A percentile compares a stretch with the other conserved stretches of the same genome.
Conservation (phyloP, 2,329 filamentous ascomycete species). For the Neocatenulostroma microsporum region DNA sequence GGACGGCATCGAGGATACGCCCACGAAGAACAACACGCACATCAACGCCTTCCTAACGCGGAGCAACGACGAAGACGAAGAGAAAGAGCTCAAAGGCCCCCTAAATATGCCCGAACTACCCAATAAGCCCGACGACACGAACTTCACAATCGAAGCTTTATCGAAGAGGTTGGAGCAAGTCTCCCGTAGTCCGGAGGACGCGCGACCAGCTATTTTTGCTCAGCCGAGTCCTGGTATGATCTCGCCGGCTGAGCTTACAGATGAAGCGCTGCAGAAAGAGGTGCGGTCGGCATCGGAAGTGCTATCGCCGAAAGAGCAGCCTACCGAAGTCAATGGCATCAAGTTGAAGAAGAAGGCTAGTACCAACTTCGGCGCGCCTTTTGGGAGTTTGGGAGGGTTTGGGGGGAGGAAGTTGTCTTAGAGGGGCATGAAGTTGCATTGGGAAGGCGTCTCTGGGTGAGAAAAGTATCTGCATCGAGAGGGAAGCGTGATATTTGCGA, state of each 20-base stretch:
- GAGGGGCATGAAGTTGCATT: too few species aligned
- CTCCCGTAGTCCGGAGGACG: conserved; percentile 25
- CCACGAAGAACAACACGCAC: conserved; percentile 29
- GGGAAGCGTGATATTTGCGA: too few species aligned
- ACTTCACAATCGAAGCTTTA: conserved; percentile 30
- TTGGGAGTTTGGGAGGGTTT: conserved; percentile 28
- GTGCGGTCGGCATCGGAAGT: not conserved
- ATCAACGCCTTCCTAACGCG: conserved; percentile 25
- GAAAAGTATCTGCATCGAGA: too few species aligned
- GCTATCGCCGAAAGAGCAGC: not conserved
- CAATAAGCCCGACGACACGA: conserved; percentile 24
- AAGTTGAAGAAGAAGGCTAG: conserved; percentile 31
- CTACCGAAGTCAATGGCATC: conserved; percentile 22
- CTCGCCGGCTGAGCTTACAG: conserved; percentile 19
- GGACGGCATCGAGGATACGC: conserved; percentile 28
- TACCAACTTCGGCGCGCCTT: conserved; percentile 30
- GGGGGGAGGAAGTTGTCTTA: conserved; percentile 9
- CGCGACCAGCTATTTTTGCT: conserved; percentile 24
- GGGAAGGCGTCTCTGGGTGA: too few species aligned
- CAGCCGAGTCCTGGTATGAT: conserved; percentile 23
- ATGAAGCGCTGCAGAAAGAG: not conserved
- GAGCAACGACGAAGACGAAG: conserved; percentile 25
- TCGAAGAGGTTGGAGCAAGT: conserved; percentile 27
- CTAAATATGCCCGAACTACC: conserved; percentile 31
- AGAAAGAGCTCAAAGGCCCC: conserved; percentile 26